phyloP scores from a whole-genome alignment of 1,284 basidiomycete genomes.

The Ustanciosporium gigantosporum region DNA sequence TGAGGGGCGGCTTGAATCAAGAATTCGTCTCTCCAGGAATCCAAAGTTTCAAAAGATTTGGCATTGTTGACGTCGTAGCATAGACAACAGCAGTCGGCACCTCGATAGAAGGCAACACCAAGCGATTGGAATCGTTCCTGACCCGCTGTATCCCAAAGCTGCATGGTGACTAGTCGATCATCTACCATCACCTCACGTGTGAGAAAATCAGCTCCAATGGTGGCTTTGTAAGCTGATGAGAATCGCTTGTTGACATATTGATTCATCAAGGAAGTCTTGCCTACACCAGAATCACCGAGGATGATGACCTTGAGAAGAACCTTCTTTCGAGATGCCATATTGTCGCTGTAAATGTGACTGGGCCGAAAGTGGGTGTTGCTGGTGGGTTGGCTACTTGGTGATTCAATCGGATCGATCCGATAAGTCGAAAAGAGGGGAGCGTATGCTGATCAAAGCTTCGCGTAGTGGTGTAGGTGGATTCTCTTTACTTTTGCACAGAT shows the following conservation, averaged over 20 bases:
- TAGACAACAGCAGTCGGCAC: conserved; percentile 97
- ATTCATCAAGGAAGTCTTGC: conserved; percentile 99
- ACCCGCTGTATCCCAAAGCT: conserved; percentile 96
- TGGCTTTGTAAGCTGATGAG: conserved; percentile 92
- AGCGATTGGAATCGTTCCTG: conserved; percentile 99
- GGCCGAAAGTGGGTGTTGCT: too few species aligned
- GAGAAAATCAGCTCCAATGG: conserved; percentile 66
- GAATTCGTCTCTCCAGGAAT: conserved; percentile 61
- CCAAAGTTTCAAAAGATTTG: conserved; percentile 89
- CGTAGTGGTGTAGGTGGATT: too few species aligned
- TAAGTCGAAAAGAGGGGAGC: too few species aligned
- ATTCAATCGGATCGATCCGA: too few species aligned
- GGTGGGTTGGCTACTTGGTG: too few species aligned
- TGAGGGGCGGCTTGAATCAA: conserved; percentile 82
- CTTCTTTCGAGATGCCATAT: conserved; percentile 68
- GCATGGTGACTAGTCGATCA: conserved; percentile 97
- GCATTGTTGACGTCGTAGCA: conserved; percentile 94
- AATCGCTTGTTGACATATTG: conserved; percentile 99
- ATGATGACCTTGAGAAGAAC: conserved; percentile 80
- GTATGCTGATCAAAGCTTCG: too few species aligned
- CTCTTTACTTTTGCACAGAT: too few species aligned
- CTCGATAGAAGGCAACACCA: conserved; percentile 97
- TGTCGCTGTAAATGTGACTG: too few species aligned
- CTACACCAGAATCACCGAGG: conserved; percentile 70
- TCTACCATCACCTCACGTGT: conserved; percentile 99